A percentile compares a stretch with the other conserved stretches of the same genome.
Conservation (phyloP, 2,329 filamentous ascomycete genomes). For the Didymella glomerata region DNA sequence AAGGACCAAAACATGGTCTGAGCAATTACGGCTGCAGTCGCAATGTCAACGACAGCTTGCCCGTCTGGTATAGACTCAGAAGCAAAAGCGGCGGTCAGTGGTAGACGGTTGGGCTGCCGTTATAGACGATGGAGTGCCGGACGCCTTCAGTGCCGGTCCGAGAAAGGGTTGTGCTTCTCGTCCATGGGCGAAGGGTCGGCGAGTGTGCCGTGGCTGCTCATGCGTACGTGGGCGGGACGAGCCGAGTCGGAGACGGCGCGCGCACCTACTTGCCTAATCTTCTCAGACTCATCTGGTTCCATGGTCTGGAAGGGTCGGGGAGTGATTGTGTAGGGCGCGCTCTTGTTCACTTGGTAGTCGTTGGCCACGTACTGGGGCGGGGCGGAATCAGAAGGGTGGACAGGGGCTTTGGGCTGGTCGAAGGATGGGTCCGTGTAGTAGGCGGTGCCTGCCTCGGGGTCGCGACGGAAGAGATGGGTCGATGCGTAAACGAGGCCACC, state of each 20-base stretch:
- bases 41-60: slow-evolving; percentile 40
- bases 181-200: slow-evolving; percentile 54
- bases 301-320: slow-evolving; percentile 56
- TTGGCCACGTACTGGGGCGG: slow-evolving; percentile 53
- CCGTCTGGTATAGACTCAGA: slow-evolving; percentile 52
- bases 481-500: slow-evolving; percentile 74
- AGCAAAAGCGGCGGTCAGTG: slow-evolving; percentile 57
- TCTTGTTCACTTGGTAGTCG: slow-evolving; percentile 55
- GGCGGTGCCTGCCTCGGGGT: slow-evolving; percentile 65
- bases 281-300: slow-evolving; percentile 50
- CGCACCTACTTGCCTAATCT: slow-evolving; percentile 55
- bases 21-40: slow-evolving; percentile 54
- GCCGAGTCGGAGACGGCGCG: slow-evolving; percentile 54
- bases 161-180: slow-evolving; percentile 48
- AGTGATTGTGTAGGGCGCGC: slow-evolving; percentile 57
- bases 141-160: slow-evolving; percentile 27
- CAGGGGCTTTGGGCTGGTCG: slow-evolving; percentile 32
- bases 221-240: slow-evolving; percentile 55
- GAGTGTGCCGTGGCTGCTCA: slow-evolving; percentile 57
- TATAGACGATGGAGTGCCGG: slow-evolving; percentile 32
- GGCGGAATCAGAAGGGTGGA: slow-evolving; percentile 43
- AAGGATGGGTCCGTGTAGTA: slow-evolving; percentile 46
- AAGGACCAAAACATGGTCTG: slow-evolving; percentile 51
- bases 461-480: slow-evolving; percentile 68
- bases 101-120: slow-evolving; percentile 44